Conservation (phyloP, 164 flowering plant species). For the Kingdonia uniflora region DNA sequence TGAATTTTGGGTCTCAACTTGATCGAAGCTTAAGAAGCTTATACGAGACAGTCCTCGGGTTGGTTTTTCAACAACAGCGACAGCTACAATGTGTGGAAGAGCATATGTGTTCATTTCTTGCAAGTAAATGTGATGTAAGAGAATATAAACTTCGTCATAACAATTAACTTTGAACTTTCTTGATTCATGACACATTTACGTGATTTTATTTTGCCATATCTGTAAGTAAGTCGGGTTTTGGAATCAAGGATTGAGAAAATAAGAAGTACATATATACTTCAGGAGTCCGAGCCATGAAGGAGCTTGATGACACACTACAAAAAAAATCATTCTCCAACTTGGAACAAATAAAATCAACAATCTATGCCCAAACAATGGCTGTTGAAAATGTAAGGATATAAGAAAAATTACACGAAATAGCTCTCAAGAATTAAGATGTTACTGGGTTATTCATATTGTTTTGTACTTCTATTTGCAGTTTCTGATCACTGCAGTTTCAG, state of each 20-base stretch:
- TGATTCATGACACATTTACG: not conserved
- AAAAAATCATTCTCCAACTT: conserved; percentile 40
- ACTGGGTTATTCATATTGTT: not conserved
- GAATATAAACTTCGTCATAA: not conserved
- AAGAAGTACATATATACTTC: conserved; percentile 32
- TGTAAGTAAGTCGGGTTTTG: conserved; percentile 45
- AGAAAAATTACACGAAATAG: not conserved
- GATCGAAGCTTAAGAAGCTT: conserved; percentile 53
- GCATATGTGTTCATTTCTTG: conserved; percentile 43
- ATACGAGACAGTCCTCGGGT: conserved; percentile 46
- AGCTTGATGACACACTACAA: conserved; percentile 35
- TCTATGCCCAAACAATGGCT: conserved; percentile 29
- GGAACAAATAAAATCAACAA: conserved; percentile 36
- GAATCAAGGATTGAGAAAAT: conserved; percentile 48
- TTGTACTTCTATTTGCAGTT: conserved; percentile 30
- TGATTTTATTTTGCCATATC: not conserved
- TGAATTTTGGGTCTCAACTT: conserved; percentile 62
- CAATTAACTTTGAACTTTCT: not conserved
- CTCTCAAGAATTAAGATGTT: not conserved
- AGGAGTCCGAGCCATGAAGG: conserved; percentile 41
- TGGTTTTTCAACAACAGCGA: conserved; percentile 69
- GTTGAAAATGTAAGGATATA: conserved; percentile 48
- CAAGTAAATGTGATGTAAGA: conserved; percentile 69
- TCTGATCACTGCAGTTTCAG: conserved; percentile 31
- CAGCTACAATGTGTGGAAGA: conserved; percentile 68